Base-by-base conservation (phyloP, 2,329 filamentous ascomycete genomes). In the Fusarium tuaranense region DNA sequence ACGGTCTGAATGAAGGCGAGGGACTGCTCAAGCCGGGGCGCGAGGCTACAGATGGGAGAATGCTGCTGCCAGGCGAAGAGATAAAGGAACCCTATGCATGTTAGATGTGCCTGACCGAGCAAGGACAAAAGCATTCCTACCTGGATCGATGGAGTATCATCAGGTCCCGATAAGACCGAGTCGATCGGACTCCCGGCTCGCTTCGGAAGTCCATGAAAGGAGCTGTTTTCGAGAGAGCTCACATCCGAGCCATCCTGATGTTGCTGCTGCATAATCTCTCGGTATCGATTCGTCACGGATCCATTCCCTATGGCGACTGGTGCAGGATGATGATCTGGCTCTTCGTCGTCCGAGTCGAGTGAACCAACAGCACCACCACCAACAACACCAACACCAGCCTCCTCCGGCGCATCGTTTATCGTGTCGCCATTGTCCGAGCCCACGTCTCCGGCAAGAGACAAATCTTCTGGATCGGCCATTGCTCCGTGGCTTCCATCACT, bases 1-100 rank as follows among this genome's bases (percentile, higher is more conserved):
- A 99, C 6, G 97, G 96, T 79, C 96, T 92, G 78, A 98, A 93
- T 18, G 94, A 95, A 22, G 94, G 94, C 18, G 93, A 94, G 16
- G 94, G 92, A 76, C 93, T 95, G 74, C 84, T 85, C 44, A 93
- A 83, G 70, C 91, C 88, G 22, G 91, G 88, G 68, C 93, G 88
- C 18, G 92, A 92, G 75, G 91, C 91, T 69, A 92, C 87, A 39
- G 92, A 92, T 5, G 92, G 91, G 32, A 95, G 88, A 41, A 93
- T 86, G 78, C 93, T 95, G 83, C 94, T 95, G 41, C 91, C 90
- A n/a, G 92, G 91, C 7, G 94, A 91, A 30, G 89, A 92, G 65
- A 90, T 80, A 41, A 88, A 81, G 30, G 91, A 92, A 65, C 89
- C 91, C 90, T 91, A 72, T n/a, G 68, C 30, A 55, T 72, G 74